Base-by-base conservation (phyloP, 73 alveolate genomes). In the Paramecium tetraurelia region DNA sequence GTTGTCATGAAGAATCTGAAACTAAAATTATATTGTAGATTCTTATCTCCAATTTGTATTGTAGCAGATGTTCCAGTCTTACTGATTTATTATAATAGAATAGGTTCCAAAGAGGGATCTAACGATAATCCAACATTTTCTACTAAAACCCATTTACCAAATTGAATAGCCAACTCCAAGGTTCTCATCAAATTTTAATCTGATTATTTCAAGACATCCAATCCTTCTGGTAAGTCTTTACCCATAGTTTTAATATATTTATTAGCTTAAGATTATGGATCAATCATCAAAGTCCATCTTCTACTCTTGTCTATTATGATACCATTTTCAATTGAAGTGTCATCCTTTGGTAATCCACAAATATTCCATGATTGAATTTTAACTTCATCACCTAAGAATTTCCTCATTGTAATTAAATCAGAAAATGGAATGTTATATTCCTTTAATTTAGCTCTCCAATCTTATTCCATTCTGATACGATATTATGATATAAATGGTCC, bases 401-500 rank as follows among this genome's bases (percentile, higher is more conserved):
- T 94, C 77, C 98, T 97, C 98, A 98, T 95, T 9, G 97, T 92
- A 36, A 96, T 96, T 59, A 95, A 94, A 58, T 95, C 97, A 84
- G 99, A 94, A 92, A 96, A 98, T 84, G 92, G 86, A 70, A 98
- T 96, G 50, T 95, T 90, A 63, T 93, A 96, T 29, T 94, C 88
- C 69, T 94, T 97, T 89, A 96, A 92, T 58, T 95, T 92, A 68
- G 92, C 92, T 92, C 96, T 95, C 99, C 99, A 99, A 88, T 94
- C 96, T 71, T 92, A 96, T 93, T 97, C 99, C 86, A 99, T 95
- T 43, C 93, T 94, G 24, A 31, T 59, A 93, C 99, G 96, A 95
- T 96, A 98, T 75, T 94, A 93, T n/a, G 99, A 97, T 12, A 98
- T 98, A 93, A 99, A 99, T 29, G 99, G 99, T 58, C 99, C 99